Evolutionary conservation across 1,284 basidiomycete species (phyloP), one percentile per base, ranked within the genome.

Genomic region (Tremellales sp.): DNA sequence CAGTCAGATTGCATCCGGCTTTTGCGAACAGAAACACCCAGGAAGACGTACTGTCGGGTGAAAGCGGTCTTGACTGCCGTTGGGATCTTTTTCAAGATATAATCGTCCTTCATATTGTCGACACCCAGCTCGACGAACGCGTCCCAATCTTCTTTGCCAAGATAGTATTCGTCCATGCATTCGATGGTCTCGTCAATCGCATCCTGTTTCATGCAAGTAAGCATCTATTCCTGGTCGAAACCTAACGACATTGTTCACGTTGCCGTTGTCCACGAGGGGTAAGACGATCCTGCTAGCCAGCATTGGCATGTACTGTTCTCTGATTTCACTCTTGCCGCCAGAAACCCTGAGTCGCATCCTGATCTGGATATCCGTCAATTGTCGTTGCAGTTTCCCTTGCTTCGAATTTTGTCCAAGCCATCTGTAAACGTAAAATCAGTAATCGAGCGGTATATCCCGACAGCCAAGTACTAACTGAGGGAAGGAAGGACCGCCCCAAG

Each of bases 391-490:
- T 62, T 95, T 94, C 55, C 73, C 78, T 71, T 87, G 85, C 65
- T 93, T 97, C 40, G 92, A 97, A 68, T 97, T 97, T 66, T 97
- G 90, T 10, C 94, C 94, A 7, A 98, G 82, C 91, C 92, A 97
- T 60, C 88, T 92, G 60, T 2, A 18, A 24, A 19, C n/a, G 24
- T 19, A 7, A 16, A 5, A 5, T 50, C 32, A 50, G 45, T 16
- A 16, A n/a, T 26, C 8, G 21, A 24, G 12, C 9, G 12, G 9
- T 9, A 13, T 24, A 10, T n/a, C 7, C 6, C 13, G 19, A 16
- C 16, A 25, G 37, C 14, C 6, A 39, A 21, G 9, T 4, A 77
- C 84, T 45, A 69, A 91, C 87, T 83, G 80, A 41, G 91, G 91
- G 78, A 95, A 93, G 0, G 79, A 65, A 1, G 80, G 78, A 0